phyloP scores from a whole-genome alignment of 805 yeast species.

The Nakazawaea anatomiae region DNA sequence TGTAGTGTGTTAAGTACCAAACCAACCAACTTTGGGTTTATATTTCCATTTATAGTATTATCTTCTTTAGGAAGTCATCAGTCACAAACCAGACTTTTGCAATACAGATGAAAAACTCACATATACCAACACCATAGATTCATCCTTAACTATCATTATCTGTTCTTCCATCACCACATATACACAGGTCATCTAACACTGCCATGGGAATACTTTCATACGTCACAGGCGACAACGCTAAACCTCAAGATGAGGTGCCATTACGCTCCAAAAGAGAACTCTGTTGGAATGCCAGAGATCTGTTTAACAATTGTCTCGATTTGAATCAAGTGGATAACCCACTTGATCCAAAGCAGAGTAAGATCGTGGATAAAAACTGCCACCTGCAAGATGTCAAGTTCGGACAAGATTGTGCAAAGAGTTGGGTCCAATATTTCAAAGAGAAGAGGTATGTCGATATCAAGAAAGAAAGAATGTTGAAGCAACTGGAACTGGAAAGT shows the following conservation, averaged over 20 bases:
- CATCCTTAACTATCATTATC: too few species aligned
- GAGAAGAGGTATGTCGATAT: constrained; percentile 80
- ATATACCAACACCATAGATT: too few species aligned
- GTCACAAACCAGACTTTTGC: too few species aligned
- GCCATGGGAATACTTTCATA: constrained; percentile 8
- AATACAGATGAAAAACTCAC: too few species aligned
- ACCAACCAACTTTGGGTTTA: too few species aligned
- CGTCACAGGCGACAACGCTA: constrained; percentile 21
- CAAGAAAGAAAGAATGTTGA: constrained; percentile 60
- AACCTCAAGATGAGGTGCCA: constrained; percentile 42
- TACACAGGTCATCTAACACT: too few species aligned
- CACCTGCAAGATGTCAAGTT: constrained; percentile 50
- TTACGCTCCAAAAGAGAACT: constrained; percentile 62
- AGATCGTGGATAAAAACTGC: constrained; percentile 51
- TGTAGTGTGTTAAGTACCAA: too few species aligned
- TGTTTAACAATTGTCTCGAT: constrained; percentile 70
- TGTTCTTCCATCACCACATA: too few species aligned
- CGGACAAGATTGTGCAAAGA: constrained; percentile 69
- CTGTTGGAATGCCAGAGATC: constrained; percentile 91
- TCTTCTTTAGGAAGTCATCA: too few species aligned
- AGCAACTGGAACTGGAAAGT: constrained; percentile 67
- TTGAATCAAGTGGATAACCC: constrained; percentile 64
- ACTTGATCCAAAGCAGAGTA: constrained; percentile 43
- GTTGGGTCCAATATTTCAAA: constrained; percentile 89
- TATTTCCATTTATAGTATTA: too few species aligned